Base-by-base conservation (phyloP, 805 yeast species). In the Cyberlindnera nakhonratchasimensis region DNA sequence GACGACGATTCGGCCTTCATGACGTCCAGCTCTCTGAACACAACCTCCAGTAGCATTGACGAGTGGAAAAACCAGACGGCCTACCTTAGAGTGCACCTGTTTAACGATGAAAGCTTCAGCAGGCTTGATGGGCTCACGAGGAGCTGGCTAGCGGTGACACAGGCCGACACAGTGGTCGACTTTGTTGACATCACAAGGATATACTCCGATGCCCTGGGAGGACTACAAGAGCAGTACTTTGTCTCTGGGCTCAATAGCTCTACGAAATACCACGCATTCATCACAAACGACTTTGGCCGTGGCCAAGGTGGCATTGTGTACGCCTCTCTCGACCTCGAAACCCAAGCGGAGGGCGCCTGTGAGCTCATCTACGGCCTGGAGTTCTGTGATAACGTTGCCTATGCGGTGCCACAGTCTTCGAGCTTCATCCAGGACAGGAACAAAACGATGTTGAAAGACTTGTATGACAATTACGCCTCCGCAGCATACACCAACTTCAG, bases 361-460 rank as follows among this genome's bases (percentile, higher is more conserved):
- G 77, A 82, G 46, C 64, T 90, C 37, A 75, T 89, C 14, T 87
- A 77, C 58, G 84, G 78, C 45, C 68, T 91, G 45, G 80, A 76
- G 3, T 89, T 89, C 55, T 91, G 99, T 62, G 62, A 70, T 23
- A 75, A 77, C 34, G 95, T 91, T 19, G 93, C 96, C 1, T 91
- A 90, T 63, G 74, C 96, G 0, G 96, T 86, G 0, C 98, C 98
- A 0, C 70, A 66, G 22, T 62, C 75, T 1, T 47, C 67, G 1
- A 46, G 57, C 4, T 65, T 64, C 23, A 61, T 63, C 2, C 46
- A 53, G 3, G 58, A 57, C 26, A 64, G 63, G 16, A 44, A 53
- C 26, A 58, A 59, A 32, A 54, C 61, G 1, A 55, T 64, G 5
- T 58, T 81, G 23, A 67, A 71, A 2, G 26, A 50, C 0, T 54